Evolutionary conservation across 306 rosid species (phyloP), one percentile per base, ranked within the genome.

Genomic region (Vigna unguiculata): DNA sequence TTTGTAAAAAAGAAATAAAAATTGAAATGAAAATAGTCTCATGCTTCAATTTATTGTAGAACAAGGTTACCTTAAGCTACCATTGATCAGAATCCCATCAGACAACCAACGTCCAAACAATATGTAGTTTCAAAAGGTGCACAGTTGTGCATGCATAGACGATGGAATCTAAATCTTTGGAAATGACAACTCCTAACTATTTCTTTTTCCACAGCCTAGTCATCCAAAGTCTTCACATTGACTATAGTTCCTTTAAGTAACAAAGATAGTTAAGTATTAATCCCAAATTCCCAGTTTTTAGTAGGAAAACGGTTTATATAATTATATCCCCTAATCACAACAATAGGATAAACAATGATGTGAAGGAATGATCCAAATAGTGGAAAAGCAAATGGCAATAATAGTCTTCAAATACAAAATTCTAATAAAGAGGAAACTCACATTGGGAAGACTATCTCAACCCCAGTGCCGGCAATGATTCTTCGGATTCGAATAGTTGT

Each of bases 401-500:
- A 55, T 48, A 36, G 1, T 22, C 59, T 38, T 14, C 0, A 17
- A 62, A 32, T 28, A 15, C 7, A 55, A 34, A 30, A 46, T 82
- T 53, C 19, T 25, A 28, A 60, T 5, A 55, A 85, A 53, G 38
- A 54, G 28, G 40, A 2, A 65, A 86, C 97, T 90, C 83, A 95
- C 99, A 95, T 71, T 1, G 99, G 97, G 87, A 92, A 92, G 51
- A 88, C 90, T 45, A 95, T 92, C 92, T 95, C 99, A 82, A 95
- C 97, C 21, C 99, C 99, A 5, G 90, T 65, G 10, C 97, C 99
- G 16, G 97, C 99, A 69, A 95, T 89, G 72, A 95, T 91, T 84
- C 97, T 91, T 78, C 99, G 87, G 77, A 92, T 77, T 22, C 97
- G 91, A 61, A 95, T 87, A 20, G 99, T 95, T 1, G 99, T 92